These are phyloP conservation scores for Cyphellophora attinorum DNA, from an alignment of 2,329 filamentous ascomycete species.

Conservation along the genomic window DNA sequence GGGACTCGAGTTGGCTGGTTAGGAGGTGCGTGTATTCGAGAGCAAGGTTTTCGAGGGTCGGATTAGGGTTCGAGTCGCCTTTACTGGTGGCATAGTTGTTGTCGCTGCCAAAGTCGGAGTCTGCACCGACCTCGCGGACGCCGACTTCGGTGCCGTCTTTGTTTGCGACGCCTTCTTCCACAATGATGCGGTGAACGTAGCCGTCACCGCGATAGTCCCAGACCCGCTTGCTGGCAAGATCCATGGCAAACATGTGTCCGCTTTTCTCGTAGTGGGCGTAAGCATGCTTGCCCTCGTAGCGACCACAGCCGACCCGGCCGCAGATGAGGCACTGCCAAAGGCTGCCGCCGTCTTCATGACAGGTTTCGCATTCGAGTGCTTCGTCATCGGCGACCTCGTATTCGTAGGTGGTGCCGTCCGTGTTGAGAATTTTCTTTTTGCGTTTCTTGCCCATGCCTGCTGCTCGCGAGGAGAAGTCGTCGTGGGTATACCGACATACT, in stretches of 20 bases:
- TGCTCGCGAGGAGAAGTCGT: conserved; percentile 34
- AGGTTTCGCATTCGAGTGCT: conserved; percentile 59
- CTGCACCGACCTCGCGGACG: conserved; percentile 23
- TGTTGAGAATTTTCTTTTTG: conserved; percentile 14
- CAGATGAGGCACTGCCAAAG: conserved; percentile 95
- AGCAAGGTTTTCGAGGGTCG: conserved; percentile 68
- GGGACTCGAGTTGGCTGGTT: conserved; percentile 84
- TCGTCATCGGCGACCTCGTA: conserved; percentile 47
- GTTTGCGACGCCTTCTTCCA: conserved; percentile 53
- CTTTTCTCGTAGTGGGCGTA: conserved; percentile 90
- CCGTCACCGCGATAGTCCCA: conserved; percentile 96
- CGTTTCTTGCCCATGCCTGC: conserved; percentile 9
- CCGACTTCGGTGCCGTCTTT: conserved; percentile 71
- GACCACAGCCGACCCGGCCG: conserved; percentile 82
- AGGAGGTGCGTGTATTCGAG: conserved; percentile 92
- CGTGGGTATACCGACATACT: conserved; percentile 82
- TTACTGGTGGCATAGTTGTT: conserved; percentile 30
- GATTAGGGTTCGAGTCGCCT: conserved; percentile 22
- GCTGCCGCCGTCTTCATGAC: conserved; percentile 63
- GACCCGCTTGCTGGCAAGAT: conserved; percentile 85
- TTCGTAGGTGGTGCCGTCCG: conserved; percentile 21
- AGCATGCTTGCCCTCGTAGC: conserved; percentile 88
- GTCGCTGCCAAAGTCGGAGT: conserved; percentile 25
- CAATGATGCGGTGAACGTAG: conserved; percentile 91
- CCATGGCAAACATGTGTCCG: conserved; percentile 82